Evolutionary conservation across 148 eudicot species (phyloP).

Genomic region (Euryodendron excelsum): DNA sequence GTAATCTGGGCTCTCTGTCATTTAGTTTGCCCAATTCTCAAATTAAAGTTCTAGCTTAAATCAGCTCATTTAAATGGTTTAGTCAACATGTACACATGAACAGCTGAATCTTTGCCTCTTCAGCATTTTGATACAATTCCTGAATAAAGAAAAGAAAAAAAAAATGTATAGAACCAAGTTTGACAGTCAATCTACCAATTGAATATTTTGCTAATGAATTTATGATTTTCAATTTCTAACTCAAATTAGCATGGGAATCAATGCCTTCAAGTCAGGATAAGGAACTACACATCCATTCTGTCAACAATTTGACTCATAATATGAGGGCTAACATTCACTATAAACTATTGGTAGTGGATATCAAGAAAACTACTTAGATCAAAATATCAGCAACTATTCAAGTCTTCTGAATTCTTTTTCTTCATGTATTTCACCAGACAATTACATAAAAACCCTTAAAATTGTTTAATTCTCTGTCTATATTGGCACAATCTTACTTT

Average conservation of each 20-base stretch:
- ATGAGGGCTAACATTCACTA: too few species aligned
- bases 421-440: not conserved
- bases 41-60: not conserved
- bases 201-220: not conserved
- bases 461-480: not conserved
- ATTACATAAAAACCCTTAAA: too few species aligned
- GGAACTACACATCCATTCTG: not conserved
- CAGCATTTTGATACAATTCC: not conserved
- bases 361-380: not conserved
- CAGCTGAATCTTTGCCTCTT: not conserved
- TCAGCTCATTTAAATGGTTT: not conserved
- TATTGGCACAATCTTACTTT: not conserved
- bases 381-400: not conserved
- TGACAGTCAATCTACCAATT: not conserved
- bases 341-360: too few species aligned
- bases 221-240: not conserved
- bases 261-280: not conserved
- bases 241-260: not conserved
- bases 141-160: not conserved
- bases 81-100: not conserved
- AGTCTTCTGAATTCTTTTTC: not conserved
- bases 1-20: not conserved
- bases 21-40: not conserved
- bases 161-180: not conserved
- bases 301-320: not conserved